Evolutionary conservation across 192 early-diverging fungal genomes (phyloP), one percentile per base, ranked within the genome.

Genomic region (Coemansia erecta): DNA sequence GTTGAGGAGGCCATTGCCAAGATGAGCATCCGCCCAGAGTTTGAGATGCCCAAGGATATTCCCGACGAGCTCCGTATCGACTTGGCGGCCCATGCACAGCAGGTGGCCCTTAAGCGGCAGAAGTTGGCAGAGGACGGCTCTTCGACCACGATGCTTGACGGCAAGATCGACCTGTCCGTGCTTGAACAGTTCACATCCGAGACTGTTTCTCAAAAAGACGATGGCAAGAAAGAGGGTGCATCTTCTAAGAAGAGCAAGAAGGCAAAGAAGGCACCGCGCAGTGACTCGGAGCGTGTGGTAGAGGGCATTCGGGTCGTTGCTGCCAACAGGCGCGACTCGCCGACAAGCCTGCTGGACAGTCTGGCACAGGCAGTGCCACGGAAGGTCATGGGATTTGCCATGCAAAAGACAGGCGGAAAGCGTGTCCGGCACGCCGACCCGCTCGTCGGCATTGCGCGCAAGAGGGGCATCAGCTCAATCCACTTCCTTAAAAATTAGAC

Each of bases 271-370:
- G 21, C 46, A 35, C 37, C 23, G 31, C 48, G n/a, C 35, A 50
- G 53, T 28, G 56, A 66, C 42, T 26, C 19, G 33, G 42, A 51
- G 22, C 76, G 76, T 1, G 63, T 72, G 14, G 66, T 79, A 2
- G 68, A 70, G 15, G 76, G 76, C 35, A 72, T 79, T 49, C 70
- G 62, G 2, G 76, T 79, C n/a, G 70, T 79, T 44, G 70, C 35
- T 37, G 2, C 76, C 15, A 47, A 58, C 8, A 53, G 55, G 63
- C 62, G 61, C 8, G 47, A 58, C 14, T 48, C 62, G n/a, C 58
- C 57, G 40, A 45, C 39, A 41, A 61, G 46, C 4, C 45, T 79
- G 44, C 61, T 79, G 22, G 59, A 65, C 40, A 62, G 52, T 24
- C 58, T 79, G 55, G 43, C 70, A 12, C 76, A 69, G 60, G 51